Base-by-base conservation (phyloP, 371 early-diverging fungal species). In the Mortierella sp. region DNA sequence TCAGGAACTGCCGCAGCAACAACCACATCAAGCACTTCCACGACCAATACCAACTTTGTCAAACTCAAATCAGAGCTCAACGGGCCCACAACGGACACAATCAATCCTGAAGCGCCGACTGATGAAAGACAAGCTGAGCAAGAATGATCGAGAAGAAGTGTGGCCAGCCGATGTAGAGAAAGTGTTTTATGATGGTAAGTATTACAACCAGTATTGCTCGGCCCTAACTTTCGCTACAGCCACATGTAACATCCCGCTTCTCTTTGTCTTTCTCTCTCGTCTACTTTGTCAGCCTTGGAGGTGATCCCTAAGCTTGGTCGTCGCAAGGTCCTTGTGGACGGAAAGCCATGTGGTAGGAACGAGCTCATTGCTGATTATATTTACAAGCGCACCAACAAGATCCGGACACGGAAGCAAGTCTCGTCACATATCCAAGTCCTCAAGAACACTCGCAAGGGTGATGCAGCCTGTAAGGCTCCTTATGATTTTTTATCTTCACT, bases 361-460 rank as follows among this genome's bases (percentile, higher is more conserved):
- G 92, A 92, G 65, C 68, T 92, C 42, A 90, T 92, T 54, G 90
- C 92, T 4, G 90, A 91, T 49, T 91, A 83, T 52, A 92, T 92
- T 23, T 87, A 79, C 49, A 88, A 86, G 58, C 88, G 87, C 41
- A 91, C 92, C 7, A 73, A 79, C 59, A 87, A 86, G 50, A 79
- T 83, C 21, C 82, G 92, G 11, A 87, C 92, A 19, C 83, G 91
- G 53, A 92, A 92, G 68, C 92, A 92, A 73, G 92, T 92, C 11
- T 91, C 92, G 2, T 91, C 92, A 17, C 92, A 92, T 60, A 89
- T 92, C 47, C 92, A 92, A 76, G 92, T 92, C 24, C 80, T 90
- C 64, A 90, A 88, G 52, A 89, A 92, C 52, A 89, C 88, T 0
- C 83, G 90, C 69, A 90, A 88, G 75, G 82, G 82, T 15, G 87